phyloP scores from a whole-genome alignment of 2,329 filamentous ascomycete genomes.

The Alternaria gaisen region DNA sequence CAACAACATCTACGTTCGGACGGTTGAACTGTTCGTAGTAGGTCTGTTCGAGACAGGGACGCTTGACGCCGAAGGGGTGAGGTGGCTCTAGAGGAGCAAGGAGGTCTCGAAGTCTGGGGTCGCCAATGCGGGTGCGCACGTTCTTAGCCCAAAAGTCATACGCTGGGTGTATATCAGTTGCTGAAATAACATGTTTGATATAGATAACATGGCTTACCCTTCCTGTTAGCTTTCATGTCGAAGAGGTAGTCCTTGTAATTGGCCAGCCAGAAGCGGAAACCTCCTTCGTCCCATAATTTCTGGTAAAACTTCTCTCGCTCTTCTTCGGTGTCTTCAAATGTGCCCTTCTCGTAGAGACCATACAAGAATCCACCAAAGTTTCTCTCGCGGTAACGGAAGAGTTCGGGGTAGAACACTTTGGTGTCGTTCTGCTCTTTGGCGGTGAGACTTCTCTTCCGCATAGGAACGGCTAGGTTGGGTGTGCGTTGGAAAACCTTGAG shows the following conservation, averaged over 20 bases:
- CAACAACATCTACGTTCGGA: slow-evolving; percentile 49
- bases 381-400: slow-evolving; percentile 54
- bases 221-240: neutral
- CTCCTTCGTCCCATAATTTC: slow-evolving; percentile 38
- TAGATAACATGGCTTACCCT: neutral
- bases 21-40: slow-evolving; percentile 54
- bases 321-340: slow-evolving; percentile 42
- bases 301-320: slow-evolving; percentile 45
- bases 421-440: slow-evolving; percentile 59
- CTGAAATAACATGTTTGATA: slow-evolving; percentile 10
- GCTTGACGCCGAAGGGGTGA: slow-evolving; percentile 52
- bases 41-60: slow-evolving; percentile 52
- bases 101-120: slow-evolving; percentile 44
- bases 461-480: neutral
- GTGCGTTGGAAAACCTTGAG: slow-evolving; percentile 67
- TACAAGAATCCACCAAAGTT: slow-evolving; percentile 7
- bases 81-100: slow-evolving; percentile 50
- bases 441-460: neutral
- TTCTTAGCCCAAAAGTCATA: slow-evolving; percentile 55
- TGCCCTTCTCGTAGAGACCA: slow-evolving; percentile 40
- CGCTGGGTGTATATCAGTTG: slow-evolving; percentile 41
- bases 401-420: slow-evolving; percentile 44
- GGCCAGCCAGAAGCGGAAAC: slow-evolving; percentile 22
- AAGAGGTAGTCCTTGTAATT: slow-evolving; percentile 3
- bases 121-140: slow-evolving; percentile 47